phyloP scores from a whole-genome alignment of 768 basidiomycete species.

The Leccinum disarticulatum region DNA sequence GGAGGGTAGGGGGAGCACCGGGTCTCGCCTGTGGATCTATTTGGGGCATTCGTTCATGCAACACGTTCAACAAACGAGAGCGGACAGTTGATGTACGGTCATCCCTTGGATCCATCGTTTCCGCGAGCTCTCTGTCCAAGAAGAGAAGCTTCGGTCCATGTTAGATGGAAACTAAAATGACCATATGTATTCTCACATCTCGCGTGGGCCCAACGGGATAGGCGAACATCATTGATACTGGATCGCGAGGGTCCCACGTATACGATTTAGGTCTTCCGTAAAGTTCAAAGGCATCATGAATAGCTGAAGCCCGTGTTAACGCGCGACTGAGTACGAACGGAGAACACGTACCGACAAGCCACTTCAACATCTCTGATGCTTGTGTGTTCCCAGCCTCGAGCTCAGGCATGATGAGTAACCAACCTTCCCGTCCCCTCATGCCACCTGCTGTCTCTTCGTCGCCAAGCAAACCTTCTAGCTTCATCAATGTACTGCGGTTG shows the following conservation, averaged over 20 bases:
- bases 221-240: constrained; percentile 84
- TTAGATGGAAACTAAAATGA: constrained; percentile 14
- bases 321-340: background rate
- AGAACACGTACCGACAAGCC: constrained; percentile 72
- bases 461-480: constrained; percentile 83
- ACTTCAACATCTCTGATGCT: constrained; percentile 84
- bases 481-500: constrained; percentile 84
- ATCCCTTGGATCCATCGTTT: constrained; percentile 72
- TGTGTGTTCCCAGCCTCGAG: constrained; percentile 59
- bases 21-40: constrained; percentile 21
- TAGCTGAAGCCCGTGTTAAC: constrained; percentile 42
- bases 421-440: constrained; percentile 76
- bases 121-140: constrained; percentile 80
- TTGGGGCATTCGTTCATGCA: constrained; percentile 62
- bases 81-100: constrained; percentile 75
- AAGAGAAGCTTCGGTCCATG: constrained; percentile 64
- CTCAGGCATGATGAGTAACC: constrained; percentile 91
- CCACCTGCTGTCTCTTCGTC: constrained; percentile 69
- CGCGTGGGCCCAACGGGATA: constrained; percentile 85
- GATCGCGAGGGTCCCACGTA: constrained; percentile 87
- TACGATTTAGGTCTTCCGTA: constrained; percentile 87
- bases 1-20: constrained; percentile 16
- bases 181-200: constrained; percentile 56
- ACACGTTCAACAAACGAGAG: constrained; percentile 57
- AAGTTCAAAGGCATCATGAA: constrained; percentile 84